phyloP scores from a whole-genome alignment of 257 asterid species.

The Solanum chaucha region DNA sequence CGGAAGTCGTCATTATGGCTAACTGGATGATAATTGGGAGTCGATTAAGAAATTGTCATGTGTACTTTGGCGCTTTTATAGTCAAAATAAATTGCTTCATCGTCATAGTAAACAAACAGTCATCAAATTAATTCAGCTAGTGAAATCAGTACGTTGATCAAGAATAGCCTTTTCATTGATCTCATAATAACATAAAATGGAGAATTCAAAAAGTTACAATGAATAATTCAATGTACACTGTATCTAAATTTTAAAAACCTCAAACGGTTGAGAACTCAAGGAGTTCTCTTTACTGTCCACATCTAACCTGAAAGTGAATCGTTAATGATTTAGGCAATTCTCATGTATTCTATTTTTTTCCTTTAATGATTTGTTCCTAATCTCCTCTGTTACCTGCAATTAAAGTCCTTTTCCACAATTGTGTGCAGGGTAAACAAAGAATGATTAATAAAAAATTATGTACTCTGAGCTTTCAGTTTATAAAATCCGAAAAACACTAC shows the following conservation, averaged over 20 bases:
- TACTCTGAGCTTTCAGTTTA: no score
- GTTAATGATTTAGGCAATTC: not conserved
- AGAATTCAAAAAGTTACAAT: not conserved
- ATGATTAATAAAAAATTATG: no score
- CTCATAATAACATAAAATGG: not conserved
- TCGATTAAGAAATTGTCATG: not conserved
- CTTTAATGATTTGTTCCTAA: no score
- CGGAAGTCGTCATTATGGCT: not conserved
- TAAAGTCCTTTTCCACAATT: no score
- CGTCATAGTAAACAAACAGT: not conserved
- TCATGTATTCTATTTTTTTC: no score
- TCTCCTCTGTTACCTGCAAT: no score
- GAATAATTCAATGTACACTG: not conserved
- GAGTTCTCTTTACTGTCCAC: not conserved
- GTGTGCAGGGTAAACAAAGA: no score
- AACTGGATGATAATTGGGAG: not conserved
- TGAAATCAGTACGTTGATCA: not conserved
- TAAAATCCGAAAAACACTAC: no score
- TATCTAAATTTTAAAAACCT: not conserved
- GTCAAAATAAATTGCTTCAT: not conserved
- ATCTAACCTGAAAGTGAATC: not conserved
- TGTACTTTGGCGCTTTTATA: not conserved
- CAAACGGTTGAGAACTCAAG: not conserved
- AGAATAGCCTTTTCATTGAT: not conserved
- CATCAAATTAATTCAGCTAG: not conserved